These are phyloP conservation scores for Solanum virginianum DNA, from an alignment of 257 asterid genomes.

Conservation along the genomic window DNA sequence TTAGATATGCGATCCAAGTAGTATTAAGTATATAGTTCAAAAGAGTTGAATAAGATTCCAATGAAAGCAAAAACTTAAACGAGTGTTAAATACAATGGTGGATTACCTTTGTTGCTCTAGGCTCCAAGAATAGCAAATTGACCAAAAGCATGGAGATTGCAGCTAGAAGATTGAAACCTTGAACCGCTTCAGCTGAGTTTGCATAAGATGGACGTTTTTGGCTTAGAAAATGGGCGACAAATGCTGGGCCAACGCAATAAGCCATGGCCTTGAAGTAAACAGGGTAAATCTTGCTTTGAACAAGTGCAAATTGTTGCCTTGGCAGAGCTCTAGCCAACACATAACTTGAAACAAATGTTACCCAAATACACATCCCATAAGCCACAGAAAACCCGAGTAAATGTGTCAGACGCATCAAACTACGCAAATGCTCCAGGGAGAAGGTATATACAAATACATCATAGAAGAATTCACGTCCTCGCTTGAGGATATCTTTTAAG, in stretches of 20 bases:
- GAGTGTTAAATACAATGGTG: not conserved
- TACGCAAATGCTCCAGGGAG: conserved; percentile 7
- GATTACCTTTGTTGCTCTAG: conserved; percentile 59
- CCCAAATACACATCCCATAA: conserved; percentile 66
- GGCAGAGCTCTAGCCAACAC: conserved; percentile 52
- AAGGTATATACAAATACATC: conserved; percentile 14
- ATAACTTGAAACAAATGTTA: conserved; percentile 60
- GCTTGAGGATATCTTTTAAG: conserved; percentile 16
- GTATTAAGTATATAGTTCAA: too few species aligned
- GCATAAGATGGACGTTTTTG: not conserved
- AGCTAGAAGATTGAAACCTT: conserved; percentile 29
- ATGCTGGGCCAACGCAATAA: conserved; percentile 33
- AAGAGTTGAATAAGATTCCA: not conserved
- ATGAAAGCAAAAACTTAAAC: not conserved
- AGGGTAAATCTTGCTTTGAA: conserved; percentile 70
- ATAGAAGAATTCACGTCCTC: conserved; percentile 9
- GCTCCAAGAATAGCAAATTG: conserved; percentile 55
- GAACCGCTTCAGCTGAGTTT: conserved; percentile 8
- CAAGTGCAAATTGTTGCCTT: conserved; percentile 54
- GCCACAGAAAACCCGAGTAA: conserved; percentile 50
- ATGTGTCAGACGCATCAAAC: conserved; percentile 20
- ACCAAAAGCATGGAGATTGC: conserved; percentile 32
- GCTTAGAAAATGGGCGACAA: conserved; percentile 43
- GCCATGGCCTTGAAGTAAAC: conserved; percentile 69
- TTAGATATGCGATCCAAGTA: not conserved